Evolutionary conservation across 352 stramenopile genomes (phyloP).

Genomic region (Globisporangium radiosum): DNA sequence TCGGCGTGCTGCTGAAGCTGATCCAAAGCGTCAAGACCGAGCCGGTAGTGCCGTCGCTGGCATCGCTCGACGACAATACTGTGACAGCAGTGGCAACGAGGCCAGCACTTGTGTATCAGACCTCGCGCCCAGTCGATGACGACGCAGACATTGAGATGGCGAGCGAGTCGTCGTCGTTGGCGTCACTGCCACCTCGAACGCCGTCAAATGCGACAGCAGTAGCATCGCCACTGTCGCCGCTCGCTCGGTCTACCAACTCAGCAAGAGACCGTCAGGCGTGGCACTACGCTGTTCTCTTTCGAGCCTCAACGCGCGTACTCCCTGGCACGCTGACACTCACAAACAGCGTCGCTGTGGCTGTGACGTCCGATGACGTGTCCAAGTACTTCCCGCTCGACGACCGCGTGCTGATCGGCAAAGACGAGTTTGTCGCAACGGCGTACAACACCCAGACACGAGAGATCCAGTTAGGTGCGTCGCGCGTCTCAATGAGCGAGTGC

Average conservation of each 20-base stretch:
- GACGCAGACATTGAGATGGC: constrained; percentile 8
- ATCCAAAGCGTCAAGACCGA: constrained; percentile 35
- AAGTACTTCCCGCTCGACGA: constrained; percentile 60
- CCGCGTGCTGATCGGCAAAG: constrained; percentile 43
- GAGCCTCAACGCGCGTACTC: constrained; percentile 39
- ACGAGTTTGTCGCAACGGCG: constrained; percentile 39
- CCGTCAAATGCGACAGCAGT: too few species aligned
- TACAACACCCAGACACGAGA: constrained; percentile 34
- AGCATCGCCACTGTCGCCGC: too few species aligned
- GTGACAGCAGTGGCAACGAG: neutral
- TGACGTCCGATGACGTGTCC: constrained; percentile 38
- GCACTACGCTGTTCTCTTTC: constrained; percentile 76
- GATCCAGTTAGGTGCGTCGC: constrained; percentile 35
- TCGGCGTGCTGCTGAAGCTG: constrained; percentile 45
- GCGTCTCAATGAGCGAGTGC: too few species aligned
- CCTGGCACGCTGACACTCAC: constrained; percentile 42
- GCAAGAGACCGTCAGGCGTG: constrained; percentile 32
- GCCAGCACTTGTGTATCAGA: neutral
- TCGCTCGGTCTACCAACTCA: neutral
- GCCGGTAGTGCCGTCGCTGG: neutral
- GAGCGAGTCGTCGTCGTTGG: neutral
- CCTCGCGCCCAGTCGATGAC: neutral
- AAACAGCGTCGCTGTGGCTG: constrained; percentile 23
- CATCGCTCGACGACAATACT: too few species aligned
- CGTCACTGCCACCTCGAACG: neutral